Base-by-base conservation (phyloP, 2,329 filamentous ascomycete genomes). In the Cadophora sp. region DNA sequence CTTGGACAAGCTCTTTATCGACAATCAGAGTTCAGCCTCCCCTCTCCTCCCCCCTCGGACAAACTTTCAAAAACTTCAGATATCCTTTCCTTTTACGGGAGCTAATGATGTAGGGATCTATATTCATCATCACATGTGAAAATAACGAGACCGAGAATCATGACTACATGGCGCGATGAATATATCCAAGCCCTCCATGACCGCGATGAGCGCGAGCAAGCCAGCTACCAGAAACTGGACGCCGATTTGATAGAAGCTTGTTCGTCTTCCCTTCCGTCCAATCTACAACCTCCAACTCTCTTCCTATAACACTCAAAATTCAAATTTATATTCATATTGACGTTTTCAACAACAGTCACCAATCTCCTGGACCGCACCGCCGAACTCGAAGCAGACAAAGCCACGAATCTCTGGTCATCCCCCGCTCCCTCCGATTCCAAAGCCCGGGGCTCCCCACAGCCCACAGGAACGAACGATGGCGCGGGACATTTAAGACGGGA, bases 181-280 rank as follows among this genome's bases (percentile, higher is more conserved):
- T 97, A 97, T 79, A 83, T 92, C 69, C 83, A 87, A 69, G 90
- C 91, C 71, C 84, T 98, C 71, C 85, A 88, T 73, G 89, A 91
- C 74, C 84, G 89, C 70, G 92, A 93, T 74, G 85, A 88, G 75
- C 85, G 88, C 70, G 91, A 93, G 75, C 85, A 87, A 75, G 83
- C 83, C 66, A 87, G 89, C 73, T 81, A 83, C 66, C 84, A 81
- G 71, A 83, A 84, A 5, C 81, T 88, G 68, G 87, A 87, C 71
- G 81, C 82, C 74, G 85, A 89, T 62, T 85, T 96, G 68, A 91
- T 97, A 74, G 85, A 93, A 77, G 90, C 92, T 69, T 97, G 94
- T 97, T 78, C 72, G 87, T 70, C 27, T 39, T 45, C 45, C 33
- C 59, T 50, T 41, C 33, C 30, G 4, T 33, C 9, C 30, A 4